Percentiles rank a stretch among this genome's conserved stretches.
Evolutionary conservation across 75 land plant species (phyloP).

Genomic region (Pseudotsuga menziesii): DNA sequence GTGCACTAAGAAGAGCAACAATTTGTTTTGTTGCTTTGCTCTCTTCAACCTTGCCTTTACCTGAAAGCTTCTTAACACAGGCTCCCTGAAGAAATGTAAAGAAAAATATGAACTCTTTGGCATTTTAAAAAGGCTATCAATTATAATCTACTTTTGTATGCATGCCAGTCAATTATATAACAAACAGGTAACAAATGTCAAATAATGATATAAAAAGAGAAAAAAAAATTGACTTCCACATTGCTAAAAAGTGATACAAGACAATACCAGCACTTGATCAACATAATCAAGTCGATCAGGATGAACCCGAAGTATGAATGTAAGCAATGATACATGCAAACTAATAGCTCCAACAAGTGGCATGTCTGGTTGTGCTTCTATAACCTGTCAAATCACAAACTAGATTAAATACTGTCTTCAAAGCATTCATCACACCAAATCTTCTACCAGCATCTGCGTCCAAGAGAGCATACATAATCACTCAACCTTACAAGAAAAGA

Average conservation of each 20-base stretch:
- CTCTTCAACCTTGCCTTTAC: conserved; percentile 81
- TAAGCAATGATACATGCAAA: conserved; percentile 83
- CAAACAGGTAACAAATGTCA: not conserved
- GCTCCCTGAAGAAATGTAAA: conserved; percentile 61
- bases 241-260: not conserved
- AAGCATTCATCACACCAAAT: not conserved
- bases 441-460: too few relatives aligned
- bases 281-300: conserved; percentile 98
- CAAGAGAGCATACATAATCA: not conserved
- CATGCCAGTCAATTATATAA: not conserved
- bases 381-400: conserved; percentile 46
- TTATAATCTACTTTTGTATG: not conserved
- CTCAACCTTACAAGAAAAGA: too few relatives aligned
- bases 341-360: conserved; percentile 82
- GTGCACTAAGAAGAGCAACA: conserved; percentile 92
- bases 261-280: conserved; percentile 94
- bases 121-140: not conserved
- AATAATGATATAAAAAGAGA: not conserved
- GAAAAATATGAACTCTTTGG: conserved; percentile 6
- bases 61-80: conserved; percentile 85
- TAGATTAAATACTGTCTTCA: not conserved
- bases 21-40: conserved; percentile 91
- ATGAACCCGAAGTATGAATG: conserved; percentile 89
- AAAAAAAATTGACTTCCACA: not conserved
- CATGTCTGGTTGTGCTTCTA: conserved; percentile 96